Base-by-base conservation (phyloP, 2,329 filamentous ascomycete genomes). In the Pleomassaria siparia region DNA sequence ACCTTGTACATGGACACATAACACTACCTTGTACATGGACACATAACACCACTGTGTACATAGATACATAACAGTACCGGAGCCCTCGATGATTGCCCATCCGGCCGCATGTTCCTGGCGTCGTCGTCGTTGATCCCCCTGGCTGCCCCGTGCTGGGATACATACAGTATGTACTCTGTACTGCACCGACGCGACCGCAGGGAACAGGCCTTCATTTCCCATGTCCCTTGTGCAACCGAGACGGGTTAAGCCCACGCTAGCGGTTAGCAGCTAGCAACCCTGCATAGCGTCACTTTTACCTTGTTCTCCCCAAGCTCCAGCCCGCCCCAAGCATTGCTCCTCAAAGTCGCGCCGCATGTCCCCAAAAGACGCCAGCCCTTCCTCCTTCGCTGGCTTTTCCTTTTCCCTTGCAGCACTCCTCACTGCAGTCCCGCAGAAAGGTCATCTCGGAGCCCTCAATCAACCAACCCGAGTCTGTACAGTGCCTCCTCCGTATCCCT, bases 391-490 rank as follows among this genome's bases (percentile, higher is more conserved):
- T 40, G 54, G n/a, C n/a, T n/a, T n/a, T 28, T 46, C 43, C 30
- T 44, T 51, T 62, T 65, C 58, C 63, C 64, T 69, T 63, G 64
- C 60, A 54, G 58, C n/a, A 51, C 60, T 67, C 61, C 62, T 67
- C 63, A 62, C 64, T 67, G 64, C 62, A 51, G 56, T 49, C 46
- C 55, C 61, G 59, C 63, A 69, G 66, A 64, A 66, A 69, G 67
- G 66, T 63, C 55, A 64, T 52, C 55, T 59, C 60, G 60, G 62
- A 63, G 60, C 55, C 51, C 54, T 61, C 58, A 56, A 62, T 55
- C 57, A 56, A n/a, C n/a, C 53, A 50, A 52, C 44, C 55, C 37
- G 30, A 46, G 61, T 58, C 47, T 58, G 63, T 50, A 49, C 57
- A 58, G 52, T 55, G 53, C 39, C 51, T n/a, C 47, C 46, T 57